Evolutionary conservation across 148 eudicot species (phyloP), one percentile per base, ranked within the genome.

Genomic region (Polygonum maritimum): DNA sequence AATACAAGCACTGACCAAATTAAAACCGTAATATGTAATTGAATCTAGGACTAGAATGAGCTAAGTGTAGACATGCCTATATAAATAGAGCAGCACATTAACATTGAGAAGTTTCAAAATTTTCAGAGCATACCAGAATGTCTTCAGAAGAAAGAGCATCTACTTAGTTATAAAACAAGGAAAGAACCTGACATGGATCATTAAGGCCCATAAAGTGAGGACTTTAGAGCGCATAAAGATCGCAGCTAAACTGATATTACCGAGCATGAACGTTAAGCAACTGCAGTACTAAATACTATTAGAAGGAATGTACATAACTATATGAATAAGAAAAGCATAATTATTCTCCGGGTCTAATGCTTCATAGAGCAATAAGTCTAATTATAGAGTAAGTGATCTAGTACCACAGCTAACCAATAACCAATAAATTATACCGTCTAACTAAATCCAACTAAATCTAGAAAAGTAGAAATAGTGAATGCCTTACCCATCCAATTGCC

Each of bases 401-500:
- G 65, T 51, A 57, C 44, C 52, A 40, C 75, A 26, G 31, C n/a
- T n/a, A n/a, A n/a, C n/a, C n/a, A n/a, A n/a, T 47, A 54, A 54
- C 47, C 62, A 54, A 36, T 48, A 75, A 8, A 5, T 14, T 15
- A 38, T 36, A 19, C 36, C 26, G 33, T 18, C 70, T 36, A 16
- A n/a, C 41, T 49, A 65, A 72, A 54, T 76, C 79, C 76, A 73
- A 76, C 78, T 73, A 62, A 55, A 22, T 69, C 69, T 21, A 65
- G 65, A 69, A 48, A 45, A 69, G 74, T 48, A 49, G 62, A 22
- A 74, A 67, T 67, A 35, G 44, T 35, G 71, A 67, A 31, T 76
- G 58, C 51, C 62, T 81, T 60, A 76, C 63, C 80, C 41, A 57
- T 52, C 70, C 31, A 69, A 54, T 79, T 74, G 84, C 63, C 82